phyloP scores from a whole-genome alignment of 441 rosid genomes.

The Codiaeum variegatum region DNA sequence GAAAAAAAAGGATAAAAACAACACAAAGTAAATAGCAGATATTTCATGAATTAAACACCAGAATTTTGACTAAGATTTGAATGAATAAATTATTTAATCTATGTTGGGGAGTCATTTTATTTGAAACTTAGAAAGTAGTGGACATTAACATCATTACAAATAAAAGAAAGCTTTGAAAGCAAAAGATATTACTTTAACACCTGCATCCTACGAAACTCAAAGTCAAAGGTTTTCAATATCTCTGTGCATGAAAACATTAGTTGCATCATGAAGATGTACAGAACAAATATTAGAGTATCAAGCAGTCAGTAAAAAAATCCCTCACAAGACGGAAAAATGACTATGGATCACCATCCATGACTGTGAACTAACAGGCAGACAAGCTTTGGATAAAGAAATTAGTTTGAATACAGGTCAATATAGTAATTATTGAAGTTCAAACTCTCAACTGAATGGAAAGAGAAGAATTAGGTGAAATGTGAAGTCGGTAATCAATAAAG shows the following conservation, averaged over 20 bases:
- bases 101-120: conserved; percentile 1
- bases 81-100: not conserved
- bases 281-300: not conserved
- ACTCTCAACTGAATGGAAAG: not conserved
- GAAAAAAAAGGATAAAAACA: not conserved
- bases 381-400: not conserved
- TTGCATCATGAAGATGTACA: not conserved
- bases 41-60: not conserved
- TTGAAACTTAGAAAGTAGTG: no score
- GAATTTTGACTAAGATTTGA: not conserved
- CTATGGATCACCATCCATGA: not conserved
- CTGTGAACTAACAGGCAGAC: not conserved
- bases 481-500: not conserved
- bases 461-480: not conserved
- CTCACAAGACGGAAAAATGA: not conserved
- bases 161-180: not conserved
- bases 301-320: not conserved
- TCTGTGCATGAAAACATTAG: not conserved
- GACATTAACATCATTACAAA: not conserved
- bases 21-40: not conserved
- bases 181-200: not conserved
- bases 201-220: not conserved
- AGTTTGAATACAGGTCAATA: not conserved
- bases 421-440: not conserved
- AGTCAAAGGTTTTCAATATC: not conserved